These are phyloP conservation scores for Fusarium buharicum DNA, from an alignment of 2,329 filamentous ascomycete species.

Conservation along the genomic window DNA sequence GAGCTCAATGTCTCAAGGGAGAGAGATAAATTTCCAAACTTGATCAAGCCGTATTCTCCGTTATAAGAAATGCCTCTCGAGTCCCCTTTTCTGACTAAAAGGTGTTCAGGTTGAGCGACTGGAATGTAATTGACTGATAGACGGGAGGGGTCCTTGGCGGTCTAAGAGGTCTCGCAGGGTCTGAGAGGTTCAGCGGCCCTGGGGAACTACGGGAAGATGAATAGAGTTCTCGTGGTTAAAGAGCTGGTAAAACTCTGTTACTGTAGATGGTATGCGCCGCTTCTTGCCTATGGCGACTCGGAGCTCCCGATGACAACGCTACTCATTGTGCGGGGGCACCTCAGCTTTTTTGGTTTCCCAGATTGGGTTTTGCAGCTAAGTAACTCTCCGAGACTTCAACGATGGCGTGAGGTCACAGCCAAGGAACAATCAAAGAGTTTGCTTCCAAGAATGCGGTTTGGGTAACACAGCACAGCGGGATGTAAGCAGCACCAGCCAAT, in stretches of 20 bases:
- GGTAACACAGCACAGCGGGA: conserved; percentile 27
- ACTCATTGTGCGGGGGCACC: conserved; percentile 26
- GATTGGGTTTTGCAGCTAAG: conserved; percentile 18
- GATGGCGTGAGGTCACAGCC: conserved; percentile 26
- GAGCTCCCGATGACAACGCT: conserved; percentile 28
- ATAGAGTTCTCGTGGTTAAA: conserved; percentile 32
- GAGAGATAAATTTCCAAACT: conserved; percentile 4
- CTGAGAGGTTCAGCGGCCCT: conserved; percentile 11
- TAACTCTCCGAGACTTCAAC: conserved; percentile 2
- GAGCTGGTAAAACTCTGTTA: conserved; percentile 31
- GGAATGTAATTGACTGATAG: conserved; percentile 38
- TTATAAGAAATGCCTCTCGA: conserved; percentile 25
- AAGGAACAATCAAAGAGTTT: conserved; percentile 29
- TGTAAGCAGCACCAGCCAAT: conserved; percentile 6
- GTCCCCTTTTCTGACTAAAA: conserved; percentile 16
- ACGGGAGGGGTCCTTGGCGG: conserved; percentile 14
- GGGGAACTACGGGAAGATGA: background rate
- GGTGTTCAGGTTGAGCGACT: conserved; percentile 23
- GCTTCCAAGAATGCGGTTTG: conserved; percentile 28
- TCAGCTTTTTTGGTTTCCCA: conserved; percentile 7
- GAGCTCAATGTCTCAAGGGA: conserved; percentile 24
- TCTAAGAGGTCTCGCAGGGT: conserved; percentile 5
- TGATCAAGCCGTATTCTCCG: conserved; percentile 10
- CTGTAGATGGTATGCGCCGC: conserved; percentile 22
- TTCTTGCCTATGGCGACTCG: conserved; percentile 25